These are phyloP conservation scores for Copromyces sp. DNA, from an alignment of 495 filamentous ascomycete genomes.

Conservation along the genomic window DNA sequence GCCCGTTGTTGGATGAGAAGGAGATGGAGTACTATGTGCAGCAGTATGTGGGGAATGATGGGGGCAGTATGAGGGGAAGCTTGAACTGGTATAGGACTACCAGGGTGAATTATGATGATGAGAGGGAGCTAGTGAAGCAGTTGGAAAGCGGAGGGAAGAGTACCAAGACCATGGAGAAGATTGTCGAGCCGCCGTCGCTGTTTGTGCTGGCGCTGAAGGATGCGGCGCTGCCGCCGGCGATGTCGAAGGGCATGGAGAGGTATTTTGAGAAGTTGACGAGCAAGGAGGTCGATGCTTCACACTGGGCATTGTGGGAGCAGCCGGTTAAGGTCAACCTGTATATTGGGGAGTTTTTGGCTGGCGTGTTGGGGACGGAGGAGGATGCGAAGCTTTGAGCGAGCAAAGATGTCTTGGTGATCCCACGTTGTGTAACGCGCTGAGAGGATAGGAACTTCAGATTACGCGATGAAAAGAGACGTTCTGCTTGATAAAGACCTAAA, in stretches of 20 bases:
- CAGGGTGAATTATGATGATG: slow-evolving; percentile 66
- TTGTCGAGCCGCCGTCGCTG: slow-evolving; percentile 55
- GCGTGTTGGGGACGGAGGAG: slow-evolving; percentile 7
- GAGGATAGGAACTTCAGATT: neutral
- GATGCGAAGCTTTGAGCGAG: neutral
- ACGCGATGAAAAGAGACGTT: neutral
- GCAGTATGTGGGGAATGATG: slow-evolving; percentile 52
- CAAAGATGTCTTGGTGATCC: neutral
- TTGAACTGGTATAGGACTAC: slow-evolving; percentile 78
- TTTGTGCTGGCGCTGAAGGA: slow-evolving; percentile 68
- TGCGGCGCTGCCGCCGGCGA: slow-evolving; percentile 50
- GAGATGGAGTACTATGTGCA: slow-evolving; percentile 69
- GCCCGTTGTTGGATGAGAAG: slow-evolving; percentile 49
- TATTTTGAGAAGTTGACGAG: slow-evolving; percentile 49
- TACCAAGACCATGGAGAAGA: slow-evolving; percentile 6
- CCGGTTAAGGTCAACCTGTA: slow-evolving; percentile 41
- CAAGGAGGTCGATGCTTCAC: slow-evolving; percentile 48
- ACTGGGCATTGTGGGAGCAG: slow-evolving; percentile 63
- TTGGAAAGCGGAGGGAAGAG: slow-evolving; percentile 10
- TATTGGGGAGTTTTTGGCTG: slow-evolving; percentile 29
- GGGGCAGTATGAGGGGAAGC: slow-evolving; percentile 53
- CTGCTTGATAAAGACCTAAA: neutral
- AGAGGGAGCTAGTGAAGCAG: slow-evolving; percentile 37
- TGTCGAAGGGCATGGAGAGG: slow-evolving; percentile 59
- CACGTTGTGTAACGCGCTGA: neutral